Evolutionary conservation across 2,329 filamentous ascomycete genomes (phyloP).

Genomic region (Talaromyces pinophilus): DNA sequence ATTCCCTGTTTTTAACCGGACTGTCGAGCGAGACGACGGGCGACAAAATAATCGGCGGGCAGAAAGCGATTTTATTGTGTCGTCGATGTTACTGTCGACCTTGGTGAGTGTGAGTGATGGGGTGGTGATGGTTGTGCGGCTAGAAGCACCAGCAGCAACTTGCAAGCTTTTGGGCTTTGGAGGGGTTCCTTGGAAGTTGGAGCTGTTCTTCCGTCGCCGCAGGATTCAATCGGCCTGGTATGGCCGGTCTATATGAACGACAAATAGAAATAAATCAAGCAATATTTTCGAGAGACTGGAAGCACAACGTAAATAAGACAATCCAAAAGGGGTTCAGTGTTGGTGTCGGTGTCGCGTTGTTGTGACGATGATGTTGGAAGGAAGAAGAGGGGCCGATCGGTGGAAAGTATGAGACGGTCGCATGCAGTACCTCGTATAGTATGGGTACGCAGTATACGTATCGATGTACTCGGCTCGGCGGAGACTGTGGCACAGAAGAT

Average conservation of each 20-base stretch:
- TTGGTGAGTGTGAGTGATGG: background rate
- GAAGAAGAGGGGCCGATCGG: slow-evolving; percentile 10
- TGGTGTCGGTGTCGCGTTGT: background rate
- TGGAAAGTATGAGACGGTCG: slow-evolving; percentile 7
- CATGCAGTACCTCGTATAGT: background rate
- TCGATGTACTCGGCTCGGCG: background rate
- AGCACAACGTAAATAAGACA: background rate
- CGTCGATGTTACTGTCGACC: background rate
- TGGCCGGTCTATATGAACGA: background rate
- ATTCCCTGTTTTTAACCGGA: background rate
- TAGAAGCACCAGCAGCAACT: background rate
- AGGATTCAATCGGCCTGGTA: background rate
- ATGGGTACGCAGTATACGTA: background rate
- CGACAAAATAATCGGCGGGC: background rate
- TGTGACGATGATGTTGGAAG: slow-evolving; percentile 4
- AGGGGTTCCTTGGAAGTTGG: slow-evolving; percentile 9
- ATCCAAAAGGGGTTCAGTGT: background rate
- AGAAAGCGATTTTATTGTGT: background rate
- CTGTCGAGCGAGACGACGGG: slow-evolving; percentile 4
- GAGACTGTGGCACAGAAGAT: background rate
- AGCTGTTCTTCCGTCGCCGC: slow-evolving; percentile 13
- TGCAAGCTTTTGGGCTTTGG: slow-evolving; percentile 16
- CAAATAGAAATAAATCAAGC: background rate
- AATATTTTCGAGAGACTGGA: background rate
- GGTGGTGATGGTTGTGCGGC: background rate